Evolutionary conservation across 176 grass and related monocot species (phyloP).

Genomic region (Poa annua): DNA sequence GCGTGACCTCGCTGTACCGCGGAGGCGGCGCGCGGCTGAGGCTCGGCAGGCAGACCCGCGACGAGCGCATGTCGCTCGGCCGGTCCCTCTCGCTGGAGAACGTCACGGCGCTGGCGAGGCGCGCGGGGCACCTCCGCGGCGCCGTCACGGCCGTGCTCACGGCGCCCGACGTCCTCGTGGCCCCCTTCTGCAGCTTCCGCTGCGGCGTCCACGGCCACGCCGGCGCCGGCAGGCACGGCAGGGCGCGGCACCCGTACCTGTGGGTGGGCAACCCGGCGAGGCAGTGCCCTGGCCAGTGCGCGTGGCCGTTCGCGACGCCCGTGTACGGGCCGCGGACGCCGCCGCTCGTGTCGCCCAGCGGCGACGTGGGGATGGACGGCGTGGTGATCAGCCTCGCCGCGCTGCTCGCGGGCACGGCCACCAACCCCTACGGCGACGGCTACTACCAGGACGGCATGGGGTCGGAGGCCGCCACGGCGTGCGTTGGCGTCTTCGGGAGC

Average conservation of each 20-base stretch:
- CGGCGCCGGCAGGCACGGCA: constrained; percentile 42
- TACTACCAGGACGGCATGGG: constrained; percentile 72
- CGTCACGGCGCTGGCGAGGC: constrained; percentile 53
- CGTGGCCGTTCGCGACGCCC: constrained; percentile 73
- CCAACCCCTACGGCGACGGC: constrained; percentile 83
- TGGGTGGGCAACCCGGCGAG: constrained; percentile 71
- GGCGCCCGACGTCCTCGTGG: constrained; percentile 62
- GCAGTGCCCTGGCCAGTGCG: constrained; percentile 71
- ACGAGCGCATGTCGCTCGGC: constrained; percentile 60
- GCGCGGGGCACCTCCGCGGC: constrained; percentile 53
- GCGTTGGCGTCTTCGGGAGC: constrained; percentile 72
- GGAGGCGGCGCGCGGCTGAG: constrained; percentile 42
- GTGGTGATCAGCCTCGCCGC: constrained; percentile 75
- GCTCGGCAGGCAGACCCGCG: constrained; percentile 54
- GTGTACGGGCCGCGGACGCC: constrained; percentile 56
- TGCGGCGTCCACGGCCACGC: constrained; percentile 67
- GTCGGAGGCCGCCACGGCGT: constrained; percentile 75
- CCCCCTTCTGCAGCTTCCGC: constrained; percentile 64
- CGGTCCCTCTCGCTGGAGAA: constrained; percentile 56
- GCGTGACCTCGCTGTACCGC: constrained; percentile 57
- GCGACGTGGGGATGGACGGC: constrained; percentile 74
- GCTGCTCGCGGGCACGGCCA: constrained; percentile 71
- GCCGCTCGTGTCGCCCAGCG: constrained; percentile 70
- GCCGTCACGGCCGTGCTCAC: constrained; percentile 72
- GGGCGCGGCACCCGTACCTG: constrained; percentile 61